These are phyloP conservation scores for Oryza meyeriana DNA, from an alignment of 176 grass and related monocot genomes.

Conservation along the genomic window DNA sequence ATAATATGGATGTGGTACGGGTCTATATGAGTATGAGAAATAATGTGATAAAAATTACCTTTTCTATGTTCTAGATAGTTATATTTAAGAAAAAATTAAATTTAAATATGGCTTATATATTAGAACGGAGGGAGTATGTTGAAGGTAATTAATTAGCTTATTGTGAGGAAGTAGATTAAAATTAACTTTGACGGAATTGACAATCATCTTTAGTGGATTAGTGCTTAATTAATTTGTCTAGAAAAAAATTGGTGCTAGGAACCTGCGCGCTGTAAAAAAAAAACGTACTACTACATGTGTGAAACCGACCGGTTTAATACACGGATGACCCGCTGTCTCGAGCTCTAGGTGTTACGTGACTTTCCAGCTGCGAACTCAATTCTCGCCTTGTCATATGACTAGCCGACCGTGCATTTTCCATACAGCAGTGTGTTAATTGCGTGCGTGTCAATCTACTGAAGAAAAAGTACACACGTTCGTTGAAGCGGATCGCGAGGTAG, in stretches of 20 bases:
- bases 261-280: not conserved
- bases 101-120: too few species aligned
- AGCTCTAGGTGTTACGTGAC: slow-evolving; percentile 11
- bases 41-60: too few species aligned
- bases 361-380: not conserved
- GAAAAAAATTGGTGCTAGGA: not conserved
- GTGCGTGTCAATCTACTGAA: not conserved
- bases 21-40: too few species aligned
- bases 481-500: not conserved
- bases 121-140: too few species aligned
- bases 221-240: too few species aligned
- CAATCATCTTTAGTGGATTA: too few species aligned
- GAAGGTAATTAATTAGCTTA: too few species aligned
- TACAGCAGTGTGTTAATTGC: slow-evolving; percentile 28
- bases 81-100: too few species aligned
- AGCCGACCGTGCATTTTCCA: slow-evolving; percentile 42
- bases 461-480: not conserved
- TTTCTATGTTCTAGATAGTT: too few species aligned
- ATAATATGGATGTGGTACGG: too few species aligned
- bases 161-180: too few species aligned
- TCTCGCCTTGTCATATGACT: slow-evolving; percentile 22
- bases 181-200: too few species aligned
- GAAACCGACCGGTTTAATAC: slow-evolving; percentile 38
- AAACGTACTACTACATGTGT: not conserved
- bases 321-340: slow-evolving; percentile 5